Evolutionary conservation across 2,329 filamentous ascomycete genomes (phyloP), one percentile per base, ranked within the genome.

Genomic region (Cylindrodendrum hubeiense): DNA sequence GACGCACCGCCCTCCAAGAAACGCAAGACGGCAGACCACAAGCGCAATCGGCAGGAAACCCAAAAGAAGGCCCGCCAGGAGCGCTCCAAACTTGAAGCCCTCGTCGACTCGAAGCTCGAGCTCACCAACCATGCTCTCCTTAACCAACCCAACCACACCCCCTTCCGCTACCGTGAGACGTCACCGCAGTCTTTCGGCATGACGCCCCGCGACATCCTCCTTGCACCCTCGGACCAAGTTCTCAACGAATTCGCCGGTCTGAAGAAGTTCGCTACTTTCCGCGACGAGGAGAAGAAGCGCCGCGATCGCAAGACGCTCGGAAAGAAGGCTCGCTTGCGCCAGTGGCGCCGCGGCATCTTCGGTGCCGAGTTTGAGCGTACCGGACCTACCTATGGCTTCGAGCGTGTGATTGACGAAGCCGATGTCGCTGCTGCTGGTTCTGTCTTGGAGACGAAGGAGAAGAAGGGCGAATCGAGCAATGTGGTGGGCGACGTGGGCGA

Each of bases 121-220:
- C 86, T 97, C 62, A 90, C 93, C 63, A 82, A 90, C 67, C 88
- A 90, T 21, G 82, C 90, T 54, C 86, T 88, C 57, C 87, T 87
- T 47, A 84, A 83, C 53, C 66, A 74, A 59, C 71, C 72, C 24
- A 55, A 57, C 44, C 63, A 69, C 28, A 70, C 72, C 17, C 67
- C 74, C 70, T 99, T 99, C 88, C 91, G 93, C 61, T 99, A 99
- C 84, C 93, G 96, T 75, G 95, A 98, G 77, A 97, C 95, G 2
- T 97, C 93, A 0, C 95, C 96, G 1, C 91, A 92, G 60, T 89
- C 92, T 13, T 99, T 97, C 77, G 96, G 96, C 63, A 89, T 99
- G 75, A 97, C 93, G 0, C 86, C 95, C 1, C 89, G 91, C 66
- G 96, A 99, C 79, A 98, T 99, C 73, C 87, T 99, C 34, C 86